These are phyloP conservation scores for Plantago elongata DNA, from an alignment of 257 asterid species.

Conservation along the genomic window DNA sequence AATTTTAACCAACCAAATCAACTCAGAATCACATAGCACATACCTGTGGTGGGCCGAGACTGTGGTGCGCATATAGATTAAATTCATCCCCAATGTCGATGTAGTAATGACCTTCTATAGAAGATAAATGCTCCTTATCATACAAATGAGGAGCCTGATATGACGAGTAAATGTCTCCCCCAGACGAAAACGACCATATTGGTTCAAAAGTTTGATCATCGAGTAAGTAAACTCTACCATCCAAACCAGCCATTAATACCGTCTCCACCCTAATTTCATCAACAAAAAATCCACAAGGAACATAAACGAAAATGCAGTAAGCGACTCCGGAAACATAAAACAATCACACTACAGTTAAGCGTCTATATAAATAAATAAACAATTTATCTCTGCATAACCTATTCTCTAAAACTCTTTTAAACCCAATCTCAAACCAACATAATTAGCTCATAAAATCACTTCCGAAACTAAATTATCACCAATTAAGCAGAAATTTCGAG, in stretches of 20 bases:
- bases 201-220: slow-evolving; percentile 62
- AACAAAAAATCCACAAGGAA: neutral
- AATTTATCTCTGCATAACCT: too few relatives aligned
- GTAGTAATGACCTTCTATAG: slow-evolving; percentile 51
- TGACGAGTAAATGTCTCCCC: slow-evolving; percentile 74
- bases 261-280: slow-evolving; percentile 49
- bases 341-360: neutral
- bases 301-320: neutral
- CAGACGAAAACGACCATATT: slow-evolving; percentile 86
- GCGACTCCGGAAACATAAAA: neutral
- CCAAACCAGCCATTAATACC: slow-evolving; percentile 74
- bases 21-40: neutral
- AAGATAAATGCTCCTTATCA: slow-evolving; percentile 49
- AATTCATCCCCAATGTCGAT: slow-evolving; percentile 90
- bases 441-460: neutral
- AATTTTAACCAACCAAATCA: neutral
- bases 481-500: neutral
- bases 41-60: slow-evolving; percentile 73
- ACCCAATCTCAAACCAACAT: neutral
- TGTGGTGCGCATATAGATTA: slow-evolving; percentile 76
- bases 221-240: slow-evolving; percentile 70
- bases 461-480: neutral
- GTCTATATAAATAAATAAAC: too few relatives aligned
- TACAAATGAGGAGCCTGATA: slow-evolving; percentile 60
- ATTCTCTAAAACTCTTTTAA: neutral